Evolutionary conservation across 2,329 filamentous ascomycete species (phyloP), one percentile per base, ranked within the genome.

Genomic region (Ceratocystis harringtonii): DNA sequence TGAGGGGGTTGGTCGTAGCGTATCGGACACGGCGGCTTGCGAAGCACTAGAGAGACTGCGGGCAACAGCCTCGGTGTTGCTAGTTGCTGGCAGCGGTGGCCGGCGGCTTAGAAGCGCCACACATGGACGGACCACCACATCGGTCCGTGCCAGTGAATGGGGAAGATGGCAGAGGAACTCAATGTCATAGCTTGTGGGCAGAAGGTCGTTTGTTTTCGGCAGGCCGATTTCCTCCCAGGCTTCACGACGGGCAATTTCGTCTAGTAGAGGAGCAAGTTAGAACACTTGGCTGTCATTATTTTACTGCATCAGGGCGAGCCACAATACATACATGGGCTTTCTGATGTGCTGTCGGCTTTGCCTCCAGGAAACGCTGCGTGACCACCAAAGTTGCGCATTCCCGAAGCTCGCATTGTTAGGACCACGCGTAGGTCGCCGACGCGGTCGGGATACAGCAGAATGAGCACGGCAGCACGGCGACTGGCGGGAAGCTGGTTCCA

Each of bases 141-240:
- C 85, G 2, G 87, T 91, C 70, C 83, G 82, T 6, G 88, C 87
- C 17, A 92, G 80, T 71, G 84, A 87, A 65, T 84, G 84, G 30
- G 92, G 92, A 2, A 97, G 80, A 72, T 88, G 83, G 76, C 91
- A 95, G 55, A 97, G 83, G 72, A 94, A 87, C 75, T 96, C 92
- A 70, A 97, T 86, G 65, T 81, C 80, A 76, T 96, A 96, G 0
- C 89, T 89, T 12, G 79, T 77, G 1, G 90, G 89, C 36, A 96
- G 80, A 67, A 83, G 82, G 66, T 73, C 71, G 72, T 91, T 84
- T 70, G 85, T 80, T 71, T 86, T 80, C 1, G 92, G 89, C 2
- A 97, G 84, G 1, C 92, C 92, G 69, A 97, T 96, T 74, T 97
- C 92, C 74, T 97, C 92, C 74, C 83, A 88, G 0, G 92, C 92